phyloP scores from a whole-genome alignment of 805 yeast species.

The Candida coleopterorum region DNA sequence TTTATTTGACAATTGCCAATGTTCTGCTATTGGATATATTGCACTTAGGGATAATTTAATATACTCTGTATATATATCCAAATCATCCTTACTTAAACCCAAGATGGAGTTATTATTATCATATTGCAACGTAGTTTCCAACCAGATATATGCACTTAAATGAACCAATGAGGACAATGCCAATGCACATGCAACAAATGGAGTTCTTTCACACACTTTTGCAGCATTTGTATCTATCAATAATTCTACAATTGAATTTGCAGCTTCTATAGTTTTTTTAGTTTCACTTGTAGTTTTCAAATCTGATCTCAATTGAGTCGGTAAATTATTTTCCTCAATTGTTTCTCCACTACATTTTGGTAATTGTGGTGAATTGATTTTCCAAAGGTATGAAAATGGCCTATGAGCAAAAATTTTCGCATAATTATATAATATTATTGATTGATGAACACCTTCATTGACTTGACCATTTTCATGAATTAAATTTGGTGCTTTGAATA shows the following conservation, averaged over 20 bases:
- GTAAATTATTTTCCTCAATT: slow-evolving; percentile 12
- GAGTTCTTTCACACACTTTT: slow-evolving; percentile 41
- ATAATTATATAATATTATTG: slow-evolving; percentile 43
- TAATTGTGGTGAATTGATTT: slow-evolving; percentile 20
- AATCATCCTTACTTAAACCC: slow-evolving; percentile 27
- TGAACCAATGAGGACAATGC: slow-evolving; percentile 52
- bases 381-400: slow-evolving; percentile 51
- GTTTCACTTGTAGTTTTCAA: slow-evolving; percentile 48
- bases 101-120: slow-evolving; percentile 14
- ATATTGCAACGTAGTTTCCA: slow-evolving; percentile 30
- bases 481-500: slow-evolving; percentile 20
- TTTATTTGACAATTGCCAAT: slow-evolving; percentile 47
- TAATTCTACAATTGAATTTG: slow-evolving; percentile 43
- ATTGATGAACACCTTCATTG: slow-evolving; percentile 52
- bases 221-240: slow-evolving; percentile 46
- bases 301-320: slow-evolving; percentile 23
- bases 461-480: slow-evolving; percentile 40
- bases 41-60: slow-evolving; percentile 47
- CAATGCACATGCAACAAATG: slow-evolving; percentile 48
- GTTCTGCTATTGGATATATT: slow-evolving; percentile 45
- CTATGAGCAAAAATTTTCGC: slow-evolving; percentile 53
- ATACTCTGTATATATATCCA: slow-evolving; percentile 43
- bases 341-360: slow-evolving; percentile 12
- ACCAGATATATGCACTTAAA: slow-evolving; percentile 51
- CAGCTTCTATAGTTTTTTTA: slow-evolving; percentile 50